phyloP scores from a whole-genome alignment of 164 flowering plant genomes.

The Warburgia ugandensis region DNA sequence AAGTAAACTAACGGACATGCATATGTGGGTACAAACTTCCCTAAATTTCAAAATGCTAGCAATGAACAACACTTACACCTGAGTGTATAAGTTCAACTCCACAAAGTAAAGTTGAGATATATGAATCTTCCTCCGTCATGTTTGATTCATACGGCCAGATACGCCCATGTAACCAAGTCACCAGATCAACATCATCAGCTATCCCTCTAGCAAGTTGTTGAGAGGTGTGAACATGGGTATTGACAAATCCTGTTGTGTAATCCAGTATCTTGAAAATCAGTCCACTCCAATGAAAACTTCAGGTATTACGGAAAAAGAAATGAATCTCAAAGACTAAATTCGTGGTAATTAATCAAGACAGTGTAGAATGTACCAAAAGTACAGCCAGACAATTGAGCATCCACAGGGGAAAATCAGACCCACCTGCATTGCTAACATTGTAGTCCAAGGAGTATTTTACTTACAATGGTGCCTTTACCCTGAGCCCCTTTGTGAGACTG shows the following conservation, averaged over 20 bases:
- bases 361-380: no score
- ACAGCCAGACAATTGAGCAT: no score
- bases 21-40: neutral
- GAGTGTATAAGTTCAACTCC: conserved; percentile 89
- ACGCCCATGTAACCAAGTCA: conserved; percentile 82
- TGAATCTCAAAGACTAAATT: no score
- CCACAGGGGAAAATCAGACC: no score
- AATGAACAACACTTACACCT: conserved; percentile 42
- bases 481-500: no score
- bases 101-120: conserved; percentile 71
- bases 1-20: neutral
- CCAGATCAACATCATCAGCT: conserved; percentile 83
- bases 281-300: no score
- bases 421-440: no score
- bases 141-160: conserved; percentile 90
- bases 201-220: conserved; percentile 88
- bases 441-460: no score
- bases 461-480: no score
- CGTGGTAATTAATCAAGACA: no score
- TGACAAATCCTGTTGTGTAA: conserved; percentile 48
- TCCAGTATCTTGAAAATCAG: no score
- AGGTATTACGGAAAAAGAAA: no score
- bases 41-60: neutral
- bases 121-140: conserved; percentile 81
- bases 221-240: conserved; percentile 88